Evolutionary conservation across 768 basidiomycete genomes (phyloP), one percentile per base, ranked within the genome.

Genomic region (Russula sp.): DNA sequence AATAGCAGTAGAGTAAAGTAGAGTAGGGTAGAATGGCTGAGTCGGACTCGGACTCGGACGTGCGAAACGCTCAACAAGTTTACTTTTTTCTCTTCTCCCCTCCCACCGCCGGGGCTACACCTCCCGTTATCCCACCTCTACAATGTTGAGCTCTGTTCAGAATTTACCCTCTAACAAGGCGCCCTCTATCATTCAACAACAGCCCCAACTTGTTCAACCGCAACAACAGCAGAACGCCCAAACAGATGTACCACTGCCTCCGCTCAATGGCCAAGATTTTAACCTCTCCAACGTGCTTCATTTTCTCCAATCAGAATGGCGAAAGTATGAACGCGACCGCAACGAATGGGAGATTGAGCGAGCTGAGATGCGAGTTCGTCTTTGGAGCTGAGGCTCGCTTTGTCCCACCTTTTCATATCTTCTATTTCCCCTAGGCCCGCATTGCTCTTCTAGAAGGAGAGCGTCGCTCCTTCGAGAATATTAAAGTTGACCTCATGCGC

Each of bases 261-360:
- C 89, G 16, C 88, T 89, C 77, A 91, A 88, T 71, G 89, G 89
- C 66, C 91, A 93, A 74, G 94, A 96, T 75, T 91, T 89, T 74
- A 97, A 88, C 52, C 85, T 98, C 58, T 95, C 94, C 6, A 89
- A 85, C 71, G 94, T 98, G 63, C 82, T 99, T 65, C 97, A 99
- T 78, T 99, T 93, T 75, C 82, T 98, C 56, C 97, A 99, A 78
- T 93, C 92, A 22, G 97, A 99, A 79, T 98, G 95, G 93, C 82
- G 97, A 66, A 82, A 92, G 64, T 98, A 97, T 72, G 97, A 98
- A 76, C 87, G 95, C 74, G 97, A 99, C 78, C 83, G 96, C 71
- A 99, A 99, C 73, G 97, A 99, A 77, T 99, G 96, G 96, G 97
- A 99, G 80, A 99, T 99, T 70, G 97, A 98, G 77, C 82, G 97